phyloP scores from a whole-genome alignment of 352 stramenopile genomes.

The Phytophthora podocarpi region DNA sequence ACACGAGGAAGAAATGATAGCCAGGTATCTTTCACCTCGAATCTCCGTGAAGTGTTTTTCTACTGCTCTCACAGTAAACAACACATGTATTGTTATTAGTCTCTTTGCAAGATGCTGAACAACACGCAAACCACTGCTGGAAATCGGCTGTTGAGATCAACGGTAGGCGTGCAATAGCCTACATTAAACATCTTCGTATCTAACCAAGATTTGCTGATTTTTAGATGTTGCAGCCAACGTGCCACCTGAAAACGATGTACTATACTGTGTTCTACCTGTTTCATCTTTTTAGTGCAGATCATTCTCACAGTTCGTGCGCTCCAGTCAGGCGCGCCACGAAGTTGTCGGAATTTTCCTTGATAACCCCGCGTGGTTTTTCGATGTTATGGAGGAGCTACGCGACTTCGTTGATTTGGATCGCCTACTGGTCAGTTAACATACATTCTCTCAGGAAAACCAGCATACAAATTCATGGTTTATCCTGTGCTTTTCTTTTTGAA shows the following conservation, averaged over 20 bases:
- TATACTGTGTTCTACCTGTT: neutral
- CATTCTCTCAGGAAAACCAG: neutral
- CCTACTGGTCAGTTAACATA: conserved; percentile 51
- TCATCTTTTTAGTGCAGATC: neutral
- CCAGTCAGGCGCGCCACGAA: conserved; percentile 70
- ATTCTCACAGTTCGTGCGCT: conserved; percentile 2
- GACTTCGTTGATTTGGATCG: conserved; percentile 80
- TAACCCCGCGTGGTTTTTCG: conserved; percentile 85
- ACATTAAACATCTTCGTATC: neutral
- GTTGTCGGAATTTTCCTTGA: conserved; percentile 75
- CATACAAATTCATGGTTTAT: neutral
- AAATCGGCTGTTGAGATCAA: conserved; percentile 77
- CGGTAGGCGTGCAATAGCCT: conserved; percentile 32
- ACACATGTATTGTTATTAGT: conserved; percentile 40
- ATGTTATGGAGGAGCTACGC: conserved; percentile 71
- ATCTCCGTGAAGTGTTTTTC: neutral
- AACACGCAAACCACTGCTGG: conserved; percentile 79
- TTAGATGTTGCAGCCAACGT: conserved; percentile 80
- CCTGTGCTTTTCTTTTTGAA: conserved; percentile 20
- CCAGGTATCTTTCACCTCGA: conserved; percentile 41
- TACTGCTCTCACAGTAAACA: neutral
- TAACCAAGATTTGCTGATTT: conserved; percentile 8
- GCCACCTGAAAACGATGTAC: conserved; percentile 85
- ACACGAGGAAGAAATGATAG: conserved; percentile 53
- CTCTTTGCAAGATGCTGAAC: conserved; percentile 78